These are phyloP conservation scores for Penicillium hordei DNA, from an alignment of 2,329 filamentous ascomycete genomes.

Conservation along the genomic window DNA sequence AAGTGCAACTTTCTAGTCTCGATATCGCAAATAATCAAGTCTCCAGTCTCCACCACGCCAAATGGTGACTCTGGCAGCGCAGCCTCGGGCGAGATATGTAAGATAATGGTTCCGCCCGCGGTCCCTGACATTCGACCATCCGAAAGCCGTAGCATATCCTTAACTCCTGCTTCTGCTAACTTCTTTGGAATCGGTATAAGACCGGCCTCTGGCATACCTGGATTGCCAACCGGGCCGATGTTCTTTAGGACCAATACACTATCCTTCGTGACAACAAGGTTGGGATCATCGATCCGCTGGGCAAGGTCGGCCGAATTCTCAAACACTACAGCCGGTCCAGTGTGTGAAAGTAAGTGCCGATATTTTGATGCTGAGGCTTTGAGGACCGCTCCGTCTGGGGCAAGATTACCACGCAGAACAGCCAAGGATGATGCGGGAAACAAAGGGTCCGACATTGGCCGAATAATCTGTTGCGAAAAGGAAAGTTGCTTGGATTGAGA, in stretches of 20 bases:
- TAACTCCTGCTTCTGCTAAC: slow-evolving; percentile 48
- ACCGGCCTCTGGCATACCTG: slow-evolving; percentile 55
- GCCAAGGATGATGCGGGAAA: slow-evolving; percentile 48
- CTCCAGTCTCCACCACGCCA: slow-evolving; percentile 51
- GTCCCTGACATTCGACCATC: slow-evolving; percentile 59
- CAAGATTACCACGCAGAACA: slow-evolving; percentile 50
- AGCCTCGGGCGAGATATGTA: slow-evolving; percentile 56
- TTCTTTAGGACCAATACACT: slow-evolving; percentile 51
- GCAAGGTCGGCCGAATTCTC: slow-evolving; percentile 50
- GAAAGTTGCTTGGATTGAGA: slow-evolving; percentile 45
- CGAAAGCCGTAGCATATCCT: slow-evolving; percentile 55
- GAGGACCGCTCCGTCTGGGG: slow-evolving; percentile 50
- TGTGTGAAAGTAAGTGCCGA: slow-evolving; percentile 45
- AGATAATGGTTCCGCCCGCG: slow-evolving; percentile 55
- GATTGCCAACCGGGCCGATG: slow-evolving; percentile 53
- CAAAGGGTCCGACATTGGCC: slow-evolving; percentile 47
- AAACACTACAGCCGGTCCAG: slow-evolving; percentile 51
- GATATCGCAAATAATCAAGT: slow-evolving; percentile 50
- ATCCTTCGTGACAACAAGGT: slow-evolving; percentile 45
- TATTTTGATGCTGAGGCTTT: slow-evolving; percentile 55
- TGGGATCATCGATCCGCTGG: slow-evolving; percentile 47
- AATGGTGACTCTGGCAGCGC: slow-evolving; percentile 50
- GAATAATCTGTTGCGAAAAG: slow-evolving; percentile 46
- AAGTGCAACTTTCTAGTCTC: slow-evolving; percentile 45
- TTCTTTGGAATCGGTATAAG: slow-evolving; percentile 54